These are phyloP conservation scores for Thielaviopsis ethacetica DNA, from an alignment of 2,329 filamentous ascomycete genomes.

Conservation along the genomic window DNA sequence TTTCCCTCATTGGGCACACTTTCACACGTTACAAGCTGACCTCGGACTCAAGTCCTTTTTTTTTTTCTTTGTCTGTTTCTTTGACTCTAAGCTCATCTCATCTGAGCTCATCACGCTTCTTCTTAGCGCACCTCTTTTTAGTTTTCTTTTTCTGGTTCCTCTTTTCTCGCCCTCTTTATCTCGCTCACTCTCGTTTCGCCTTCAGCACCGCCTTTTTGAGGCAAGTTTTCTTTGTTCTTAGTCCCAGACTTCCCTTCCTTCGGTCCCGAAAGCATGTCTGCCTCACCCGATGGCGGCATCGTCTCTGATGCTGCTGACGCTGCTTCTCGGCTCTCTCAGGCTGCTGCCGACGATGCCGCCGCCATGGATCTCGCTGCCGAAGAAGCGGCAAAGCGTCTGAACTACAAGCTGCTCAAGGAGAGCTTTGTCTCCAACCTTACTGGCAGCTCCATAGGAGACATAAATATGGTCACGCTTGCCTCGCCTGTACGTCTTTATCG, in stretches of 20 bases:
- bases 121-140: not conserved
- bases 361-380: slow-evolving; percentile 23
- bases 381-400: slow-evolving; percentile 21
- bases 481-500: slow-evolving; percentile 50
- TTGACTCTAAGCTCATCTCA: not conserved
- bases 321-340: not conserved
- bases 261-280: not conserved
- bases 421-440: slow-evolving; percentile 86
- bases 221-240: not conserved
- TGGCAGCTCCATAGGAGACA: slow-evolving; percentile 68
- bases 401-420: slow-evolving; percentile 83
- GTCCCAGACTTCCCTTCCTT: not conserved
- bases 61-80: not conserved
- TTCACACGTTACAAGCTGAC: not conserved
- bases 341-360: slow-evolving; percentile 9
- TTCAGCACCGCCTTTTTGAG: not conserved
- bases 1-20: too few species aligned
- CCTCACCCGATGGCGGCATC: not conserved
- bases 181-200: not conserved
- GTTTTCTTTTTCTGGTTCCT: not conserved
- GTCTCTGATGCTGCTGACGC: not conserved
- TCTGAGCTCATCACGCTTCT: not conserved
- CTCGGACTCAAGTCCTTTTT: not conserved
- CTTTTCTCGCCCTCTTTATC: not conserved
- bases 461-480: slow-evolving; percentile 72